These are phyloP conservation scores for Starmera quercuum DNA, from an alignment of 805 yeast genomes.

Conservation along the genomic window DNA sequence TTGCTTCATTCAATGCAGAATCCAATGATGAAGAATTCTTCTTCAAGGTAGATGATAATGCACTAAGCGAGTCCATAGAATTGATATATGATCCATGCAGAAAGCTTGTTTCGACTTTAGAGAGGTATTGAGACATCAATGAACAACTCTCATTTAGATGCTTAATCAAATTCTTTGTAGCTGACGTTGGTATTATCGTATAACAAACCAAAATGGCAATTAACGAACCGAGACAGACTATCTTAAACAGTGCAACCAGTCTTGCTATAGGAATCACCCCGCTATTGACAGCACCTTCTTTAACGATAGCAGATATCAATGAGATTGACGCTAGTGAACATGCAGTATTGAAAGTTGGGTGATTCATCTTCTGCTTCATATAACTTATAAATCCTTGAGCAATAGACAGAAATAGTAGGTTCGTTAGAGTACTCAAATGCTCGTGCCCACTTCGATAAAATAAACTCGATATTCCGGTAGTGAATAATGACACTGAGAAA, in stretches of 20 bases:
- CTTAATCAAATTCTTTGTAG: conserved; percentile 36
- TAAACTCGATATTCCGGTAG: conserved; percentile 43
- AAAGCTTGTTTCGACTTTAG: conserved; percentile 40
- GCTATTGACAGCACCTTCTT: conserved; percentile 62
- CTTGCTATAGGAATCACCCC: conserved; percentile 49
- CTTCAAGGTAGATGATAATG: conserved; percentile 30
- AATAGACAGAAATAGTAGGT: conserved; percentile 42
- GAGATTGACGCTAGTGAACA: conserved; percentile 71
- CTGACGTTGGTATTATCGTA: conserved; percentile 56
- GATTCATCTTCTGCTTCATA: conserved; percentile 58
- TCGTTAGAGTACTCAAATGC: conserved; percentile 42
- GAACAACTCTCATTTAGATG: conserved; percentile 44
- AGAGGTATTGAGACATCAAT: conserved; percentile 41
- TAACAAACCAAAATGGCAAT: conserved; percentile 56
- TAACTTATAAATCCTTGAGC: conserved; percentile 63
- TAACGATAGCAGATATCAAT: conserved; percentile 60
- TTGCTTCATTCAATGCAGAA: conserved; percentile 45
- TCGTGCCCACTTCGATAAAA: conserved; percentile 38
- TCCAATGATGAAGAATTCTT: conserved; percentile 31
- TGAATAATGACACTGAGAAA: conserved; percentile 40
- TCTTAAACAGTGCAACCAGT: conserved; percentile 44
- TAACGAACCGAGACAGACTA: conserved; percentile 54
- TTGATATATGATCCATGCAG: conserved; percentile 34
- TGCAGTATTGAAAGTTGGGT: conserved; percentile 72
- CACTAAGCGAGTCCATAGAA: conserved; percentile 26